Base-by-base conservation (phyloP, 805 yeast species). In the Cyberlindnera euphorbiiphila region DNA sequence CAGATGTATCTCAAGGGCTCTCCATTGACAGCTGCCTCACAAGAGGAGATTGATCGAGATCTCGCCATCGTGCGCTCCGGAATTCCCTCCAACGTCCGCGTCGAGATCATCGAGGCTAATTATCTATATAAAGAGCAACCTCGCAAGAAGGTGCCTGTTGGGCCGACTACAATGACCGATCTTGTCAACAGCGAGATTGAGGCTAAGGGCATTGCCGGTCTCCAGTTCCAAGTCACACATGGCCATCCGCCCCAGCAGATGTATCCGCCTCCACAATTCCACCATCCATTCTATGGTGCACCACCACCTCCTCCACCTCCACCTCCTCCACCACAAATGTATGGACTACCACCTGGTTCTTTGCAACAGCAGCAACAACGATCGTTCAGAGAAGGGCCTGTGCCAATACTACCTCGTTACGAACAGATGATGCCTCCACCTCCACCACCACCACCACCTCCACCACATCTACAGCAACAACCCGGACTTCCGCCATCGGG, bases 121-220 rank as follows among this genome's bases (percentile, higher is more conserved):
- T 42, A 50, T 28, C 25, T 45, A 9, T 51, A 46, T 22, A 17
- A 41, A 34, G 54, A 50, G 29, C 45, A 46, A 25, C 51, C 52
- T 7, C 11, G 41, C 6, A 46, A 49, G 29, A 44, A 40, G 26
- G 25, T 14, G 4, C 4, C 35, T 5, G 19, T 27, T 3, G 40
- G 41, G 3, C 51, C 53, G 16, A 48, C 57, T 10, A 54, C 59
- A 24, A 47, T 52, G 52, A 54, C 59, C 7, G 59, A 54, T 22
- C 28, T 54, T 15, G 56, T 54, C n/a, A 54, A 54, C 37, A 27
- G 29, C 11, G 54, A 51, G 29, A 29, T 54, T 23, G 54, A 45
- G 29, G 47, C 47, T 16, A 44, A 42, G 10, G 52, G 51, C 5
- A 28, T 38, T 1, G 39, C 39, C 2, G 45, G 32, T 4, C 13